Base-by-base conservation (phyloP, 768 basidiomycete genomes). In the Cystofilobasidium capitatum region DNA sequence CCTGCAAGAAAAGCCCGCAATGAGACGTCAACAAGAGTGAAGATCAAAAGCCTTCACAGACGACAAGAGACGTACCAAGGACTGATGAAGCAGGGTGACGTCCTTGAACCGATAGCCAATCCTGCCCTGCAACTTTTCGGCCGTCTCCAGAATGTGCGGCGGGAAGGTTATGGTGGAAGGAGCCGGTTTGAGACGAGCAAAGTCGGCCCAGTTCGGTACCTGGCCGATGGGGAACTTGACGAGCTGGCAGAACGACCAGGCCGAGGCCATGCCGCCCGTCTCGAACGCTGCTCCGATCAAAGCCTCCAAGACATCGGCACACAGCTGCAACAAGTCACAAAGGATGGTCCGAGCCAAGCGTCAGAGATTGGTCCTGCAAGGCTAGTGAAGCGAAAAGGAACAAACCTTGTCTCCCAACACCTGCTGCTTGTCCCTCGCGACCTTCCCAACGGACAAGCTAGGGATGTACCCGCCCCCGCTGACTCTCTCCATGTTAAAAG, bases 291-390 rank as follows among this genome's bases (percentile, higher is more conserved):
- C 89, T 39, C 86, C 90, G 33, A 91, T 84, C 68, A 91, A 84
- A 4, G 90, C 88, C 76, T 92, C 90, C 12, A 84, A 83, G 49
- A 90, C 87, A 76, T 92, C 90, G 58, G 90, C 89, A 35, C 90
- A 80, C 26, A 85, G 83, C 89, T 91, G 64, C 35, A 37, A 31
- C 62, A 24, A 72, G 59, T 24, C 7, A 49, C 7, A 16, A 20
- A 13, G 24, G 24, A 49, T 9, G 20, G n/a, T 16, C 22, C 10
- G 36, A 42, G 36, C n/a, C n/a, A 17, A 42, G 22, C 1, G 24
- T 63, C 62, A 63, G 49, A 47, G 45, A 16, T 14, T 2, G 3
- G 17, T 44, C 36, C 20, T 22, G 20, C 55, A 24, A 39, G 60
- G 33, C 26, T 26, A 42, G 39, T 55, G 51, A n/a, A 49, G 61